Conservation (phyloP, 305 asterid genomes). For the Fraxinus paxiana region DNA sequence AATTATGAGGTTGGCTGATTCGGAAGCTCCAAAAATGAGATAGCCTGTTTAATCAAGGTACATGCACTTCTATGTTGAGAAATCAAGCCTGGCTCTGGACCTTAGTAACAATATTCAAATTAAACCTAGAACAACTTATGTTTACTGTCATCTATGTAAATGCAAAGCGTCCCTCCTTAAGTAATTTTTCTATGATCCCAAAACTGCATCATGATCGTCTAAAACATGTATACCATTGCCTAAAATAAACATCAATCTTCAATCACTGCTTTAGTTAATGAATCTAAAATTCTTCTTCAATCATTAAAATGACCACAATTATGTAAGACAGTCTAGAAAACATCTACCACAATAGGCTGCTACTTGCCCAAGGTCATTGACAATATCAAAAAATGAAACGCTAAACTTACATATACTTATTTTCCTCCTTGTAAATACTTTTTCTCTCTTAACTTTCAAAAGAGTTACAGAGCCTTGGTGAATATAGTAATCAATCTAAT, state of each 20-base stretch:
- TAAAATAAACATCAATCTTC: neutral
- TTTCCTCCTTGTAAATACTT: neutral
- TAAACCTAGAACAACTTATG: neutral
- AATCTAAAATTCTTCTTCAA: neutral
- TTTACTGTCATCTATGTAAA: neutral
- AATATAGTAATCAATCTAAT: neutral
- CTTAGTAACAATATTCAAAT: neutral
- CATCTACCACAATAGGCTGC: neutral
- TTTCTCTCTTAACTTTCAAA: neutral
- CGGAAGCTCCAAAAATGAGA: neutral
- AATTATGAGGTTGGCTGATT: neutral
- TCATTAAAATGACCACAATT: neutral
- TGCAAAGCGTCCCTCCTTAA: neutral
- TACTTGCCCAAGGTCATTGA: neutral
- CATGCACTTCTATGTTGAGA: neutral
- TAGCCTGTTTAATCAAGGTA: neutral
- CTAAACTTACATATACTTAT: neutral
- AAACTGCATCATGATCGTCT: neutral
- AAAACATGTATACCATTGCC: neutral
- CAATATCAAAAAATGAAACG: neutral
- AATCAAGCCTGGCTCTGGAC: neutral
- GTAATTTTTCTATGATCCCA: neutral
- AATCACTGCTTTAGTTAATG: neutral
- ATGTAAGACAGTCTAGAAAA: neutral
- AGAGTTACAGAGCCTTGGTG: neutral